phyloP scores from a whole-genome alignment of 106 monocot species.

The Gastrodia elata region DNA sequence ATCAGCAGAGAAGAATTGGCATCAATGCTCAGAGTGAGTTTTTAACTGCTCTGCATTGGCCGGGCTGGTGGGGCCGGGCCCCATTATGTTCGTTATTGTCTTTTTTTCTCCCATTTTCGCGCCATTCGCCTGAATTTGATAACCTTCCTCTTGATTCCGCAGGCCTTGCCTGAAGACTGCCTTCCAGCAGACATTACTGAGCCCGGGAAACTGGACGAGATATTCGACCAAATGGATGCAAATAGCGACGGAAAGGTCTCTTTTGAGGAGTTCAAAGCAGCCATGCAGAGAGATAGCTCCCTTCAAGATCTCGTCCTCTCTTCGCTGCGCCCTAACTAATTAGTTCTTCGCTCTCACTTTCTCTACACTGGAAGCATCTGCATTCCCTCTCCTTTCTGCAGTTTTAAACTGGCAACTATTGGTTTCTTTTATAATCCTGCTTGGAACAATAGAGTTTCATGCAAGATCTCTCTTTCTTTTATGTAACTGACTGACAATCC shows the following conservation, averaged over 20 bases:
- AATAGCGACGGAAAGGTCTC: conserved; percentile 56
- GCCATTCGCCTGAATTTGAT: no score
- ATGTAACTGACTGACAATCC: no score
- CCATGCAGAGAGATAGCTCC: conserved; percentile 54
- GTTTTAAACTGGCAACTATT: not conserved
- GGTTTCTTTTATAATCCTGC: no score
- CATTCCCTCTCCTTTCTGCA: not conserved
- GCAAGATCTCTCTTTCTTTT: not conserved
- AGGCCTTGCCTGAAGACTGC: conserved; percentile 69
- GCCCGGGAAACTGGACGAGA: conserved; percentile 56
- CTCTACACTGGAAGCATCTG: not conserved
- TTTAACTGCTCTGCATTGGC: no score
- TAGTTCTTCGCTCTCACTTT: no score
- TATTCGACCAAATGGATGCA: conserved; percentile 68
- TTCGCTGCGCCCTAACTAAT: conserved; percentile 29
- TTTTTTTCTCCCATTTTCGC: no score
- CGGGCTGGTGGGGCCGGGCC: no score
- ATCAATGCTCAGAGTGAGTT: conserved; percentile 53
- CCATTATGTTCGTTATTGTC: no score
- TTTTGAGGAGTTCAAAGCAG: conserved; percentile 64
- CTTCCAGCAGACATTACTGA: conserved; percentile 57
- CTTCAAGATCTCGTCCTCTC: conserved; percentile 62
- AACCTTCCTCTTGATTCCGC: not conserved
- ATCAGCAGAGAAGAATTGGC: conserved; percentile 64
- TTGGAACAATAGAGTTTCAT: not conserved